Conservation (phyloP, 371 early-diverging fungal genomes). For the Smittium mucronatum region DNA sequence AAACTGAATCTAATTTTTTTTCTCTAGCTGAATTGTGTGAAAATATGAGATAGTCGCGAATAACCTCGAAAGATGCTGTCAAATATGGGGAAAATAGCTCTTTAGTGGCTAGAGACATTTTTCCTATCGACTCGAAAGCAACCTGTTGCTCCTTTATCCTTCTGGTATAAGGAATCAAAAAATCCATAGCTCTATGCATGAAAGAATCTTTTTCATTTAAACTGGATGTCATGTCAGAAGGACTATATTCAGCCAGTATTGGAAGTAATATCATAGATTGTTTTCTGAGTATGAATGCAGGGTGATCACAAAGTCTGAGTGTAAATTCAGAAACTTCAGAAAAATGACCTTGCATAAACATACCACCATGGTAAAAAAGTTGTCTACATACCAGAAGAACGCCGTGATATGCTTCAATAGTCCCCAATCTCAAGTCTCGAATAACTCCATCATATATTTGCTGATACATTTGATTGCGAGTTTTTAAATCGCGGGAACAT, state of each 20-base stretch:
- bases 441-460: constrained; percentile 77
- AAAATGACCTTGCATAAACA: constrained; percentile 78
- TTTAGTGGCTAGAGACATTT: constrained; percentile 72
- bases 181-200: constrained; percentile 58
- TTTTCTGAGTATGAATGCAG: constrained; percentile 64
- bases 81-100: constrained; percentile 68
- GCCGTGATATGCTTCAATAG: constrained; percentile 78
- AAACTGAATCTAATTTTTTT: constrained; percentile 48
- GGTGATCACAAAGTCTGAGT: constrained; percentile 62
- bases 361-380: constrained; percentile 66
- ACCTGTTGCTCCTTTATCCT: constrained; percentile 59
- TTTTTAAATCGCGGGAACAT: constrained; percentile 61
- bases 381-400: constrained; percentile 70
- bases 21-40: constrained; percentile 39
- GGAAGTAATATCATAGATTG: constrained; percentile 79
- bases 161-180: constrained; percentile 58
- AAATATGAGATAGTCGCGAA: constrained; percentile 54
- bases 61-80: constrained; percentile 51
- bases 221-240: constrained; percentile 42
- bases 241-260: constrained; percentile 68
- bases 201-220: constrained; percentile 34
- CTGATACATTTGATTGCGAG: constrained; percentile 55
- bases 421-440: constrained; percentile 54
- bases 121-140: constrained; percentile 78
- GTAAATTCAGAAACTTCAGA: constrained; percentile 63